These are phyloP conservation scores for Bolboschoenoplectus hybrid DNA, from an alignment of 202 grass and related monocot genomes.

Conservation along the genomic window DNA sequence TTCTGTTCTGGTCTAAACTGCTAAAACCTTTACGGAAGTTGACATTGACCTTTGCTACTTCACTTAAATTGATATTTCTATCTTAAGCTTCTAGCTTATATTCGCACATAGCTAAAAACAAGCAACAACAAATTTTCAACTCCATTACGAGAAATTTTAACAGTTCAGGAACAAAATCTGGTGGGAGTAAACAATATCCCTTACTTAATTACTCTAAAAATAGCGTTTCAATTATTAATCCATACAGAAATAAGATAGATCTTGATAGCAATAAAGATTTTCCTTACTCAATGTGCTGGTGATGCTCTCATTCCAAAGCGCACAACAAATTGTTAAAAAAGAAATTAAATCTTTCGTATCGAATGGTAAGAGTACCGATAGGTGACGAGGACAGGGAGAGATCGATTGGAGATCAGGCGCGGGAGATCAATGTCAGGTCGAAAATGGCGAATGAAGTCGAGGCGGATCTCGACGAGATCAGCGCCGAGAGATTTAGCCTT, in stretches of 20 bases:
- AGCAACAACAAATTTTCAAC: background rate
- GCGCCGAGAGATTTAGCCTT: conserved; percentile 57
- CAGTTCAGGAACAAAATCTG: background rate
- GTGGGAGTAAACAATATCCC: background rate
- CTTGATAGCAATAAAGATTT: background rate
- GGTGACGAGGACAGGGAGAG: conserved; percentile 76
- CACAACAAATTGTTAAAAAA: background rate
- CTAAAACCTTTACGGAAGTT: conserved; percentile 15
- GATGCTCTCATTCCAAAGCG: background rate
- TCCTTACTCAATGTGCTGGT: background rate
- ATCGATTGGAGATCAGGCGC: conserved; percentile 56
- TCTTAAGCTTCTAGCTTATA: background rate
- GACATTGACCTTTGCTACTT: background rate
- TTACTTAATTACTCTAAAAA: conserved; percentile 17
- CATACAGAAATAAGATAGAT: background rate
- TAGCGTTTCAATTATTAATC: background rate
- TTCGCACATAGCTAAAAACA: background rate
- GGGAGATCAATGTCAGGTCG: conserved; percentile 63
- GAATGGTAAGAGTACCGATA: conserved; percentile 53
- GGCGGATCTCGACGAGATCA: conserved; percentile 89
- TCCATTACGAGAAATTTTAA: background rate
- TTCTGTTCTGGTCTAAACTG: background rate
- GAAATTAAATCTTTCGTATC: background rate
- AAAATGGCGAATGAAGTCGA: conserved; percentile 72
- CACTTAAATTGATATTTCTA: conserved; percentile 1